Conservation (phyloP, 1,284 basidiomycete species). For the Apiotrichum mycotoxinovorans region DNA sequence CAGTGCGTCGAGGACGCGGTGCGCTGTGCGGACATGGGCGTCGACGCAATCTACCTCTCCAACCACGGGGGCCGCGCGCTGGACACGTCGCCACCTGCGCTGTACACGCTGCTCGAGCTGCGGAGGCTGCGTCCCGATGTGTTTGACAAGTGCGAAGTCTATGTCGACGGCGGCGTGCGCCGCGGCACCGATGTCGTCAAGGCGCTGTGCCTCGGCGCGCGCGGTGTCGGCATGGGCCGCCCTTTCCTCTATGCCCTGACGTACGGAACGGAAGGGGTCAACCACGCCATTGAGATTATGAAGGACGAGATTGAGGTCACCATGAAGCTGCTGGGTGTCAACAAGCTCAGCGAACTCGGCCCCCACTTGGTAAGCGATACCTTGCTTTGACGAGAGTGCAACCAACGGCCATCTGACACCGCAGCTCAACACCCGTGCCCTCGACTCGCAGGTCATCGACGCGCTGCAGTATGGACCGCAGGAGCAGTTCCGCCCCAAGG, state of each 20-base stretch:
- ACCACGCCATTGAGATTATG: conserved; percentile 57
- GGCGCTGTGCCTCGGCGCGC: conserved; percentile 54
- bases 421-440: conserved; percentile 36
- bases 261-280: conserved; percentile 50
- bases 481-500: conserved; percentile 13
- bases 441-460: conserved; percentile 30
- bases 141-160: conserved; percentile 46
- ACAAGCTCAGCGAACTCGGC: conserved; percentile 55
- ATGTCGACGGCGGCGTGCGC: conserved; percentile 53
- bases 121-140: conserved; percentile 49
- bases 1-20: conserved; percentile 51
- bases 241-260: conserved; percentile 51
- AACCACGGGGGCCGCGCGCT: conserved; percentile 46
- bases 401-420: not conserved
- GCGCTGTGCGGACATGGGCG: conserved; percentile 47
- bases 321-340: conserved; percentile 75
- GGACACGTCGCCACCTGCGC: conserved; percentile 47
- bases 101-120: conserved; percentile 51
- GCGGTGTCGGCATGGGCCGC: conserved; percentile 51
- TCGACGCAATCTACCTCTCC: conserved; percentile 50
- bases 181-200: conserved; percentile 54
- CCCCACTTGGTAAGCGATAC: conserved; percentile 41
- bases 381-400: not conserved
- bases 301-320: conserved; percentile 74
- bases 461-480: conserved; percentile 25